These are phyloP conservation scores for Leishmania tarentolae DNA, from an alignment of 208 protist genomes.

Conservation along the genomic window DNA sequence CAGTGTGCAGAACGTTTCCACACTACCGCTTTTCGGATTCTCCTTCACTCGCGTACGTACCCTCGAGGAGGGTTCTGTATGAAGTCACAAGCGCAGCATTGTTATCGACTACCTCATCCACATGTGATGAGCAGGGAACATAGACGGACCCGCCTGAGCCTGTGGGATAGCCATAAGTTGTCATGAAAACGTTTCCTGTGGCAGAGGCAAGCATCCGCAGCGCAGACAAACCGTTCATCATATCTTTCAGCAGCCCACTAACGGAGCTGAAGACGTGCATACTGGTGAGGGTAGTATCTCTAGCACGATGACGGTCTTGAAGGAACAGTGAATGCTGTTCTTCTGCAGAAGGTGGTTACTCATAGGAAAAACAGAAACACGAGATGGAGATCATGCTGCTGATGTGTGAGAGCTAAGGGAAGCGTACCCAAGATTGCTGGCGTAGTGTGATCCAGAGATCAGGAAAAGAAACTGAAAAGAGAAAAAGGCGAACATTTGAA, in stretches of 20 bases:
- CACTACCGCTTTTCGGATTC: slow-evolving; percentile 22
- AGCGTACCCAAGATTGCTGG: not conserved
- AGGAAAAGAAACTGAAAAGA: not conserved
- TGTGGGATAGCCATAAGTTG: slow-evolving; percentile 1
- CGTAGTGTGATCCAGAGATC: not conserved
- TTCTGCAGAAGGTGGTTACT: slow-evolving; percentile 18
- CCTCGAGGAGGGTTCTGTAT: slow-evolving; percentile 27
- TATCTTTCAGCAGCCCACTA: not conserved
- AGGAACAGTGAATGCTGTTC: slow-evolving; percentile 16
- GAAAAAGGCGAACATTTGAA: not conserved
- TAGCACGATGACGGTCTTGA: not conserved
- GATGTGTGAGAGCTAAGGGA: not conserved
- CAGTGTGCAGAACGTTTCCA: slow-evolving; percentile 25
- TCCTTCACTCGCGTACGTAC: slow-evolving; percentile 14
- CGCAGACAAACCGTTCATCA: not conserved
- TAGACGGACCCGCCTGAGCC: slow-evolving; percentile 41
- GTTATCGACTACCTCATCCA: not conserved
- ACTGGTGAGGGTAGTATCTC: not conserved
- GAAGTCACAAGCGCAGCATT: slow-evolving; percentile 28
- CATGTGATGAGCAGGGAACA: slow-evolving; percentile 32
- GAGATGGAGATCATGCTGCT: not conserved
- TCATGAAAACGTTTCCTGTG: not conserved
- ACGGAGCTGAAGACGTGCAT: not conserved
- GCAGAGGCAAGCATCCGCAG: not conserved
- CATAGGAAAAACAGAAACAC: not conserved